Evolutionary conservation across 2,329 filamentous ascomycete genomes (phyloP).

Genomic region (Aspergillus unguis): DNA sequence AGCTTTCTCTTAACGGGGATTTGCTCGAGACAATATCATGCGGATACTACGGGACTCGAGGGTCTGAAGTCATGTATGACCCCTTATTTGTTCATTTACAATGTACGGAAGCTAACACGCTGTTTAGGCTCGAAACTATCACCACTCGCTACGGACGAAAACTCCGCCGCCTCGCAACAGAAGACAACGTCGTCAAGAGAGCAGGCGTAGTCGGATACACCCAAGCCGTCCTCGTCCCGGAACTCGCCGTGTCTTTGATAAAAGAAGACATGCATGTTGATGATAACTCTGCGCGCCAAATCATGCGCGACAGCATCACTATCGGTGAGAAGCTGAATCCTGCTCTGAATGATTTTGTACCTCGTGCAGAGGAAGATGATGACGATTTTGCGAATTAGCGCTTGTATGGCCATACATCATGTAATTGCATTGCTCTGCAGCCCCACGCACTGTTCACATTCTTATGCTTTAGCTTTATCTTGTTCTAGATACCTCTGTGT

Average conservation of each 20-base stretch:
- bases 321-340: constrained; percentile 68
- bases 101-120: constrained; percentile 6
- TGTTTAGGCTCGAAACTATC: constrained; percentile 53
- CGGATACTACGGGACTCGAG: constrained; percentile 80
- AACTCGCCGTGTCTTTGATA: constrained; percentile 56
- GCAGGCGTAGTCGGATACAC: constrained; percentile 67
- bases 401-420: not conserved
- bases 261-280: constrained; percentile 56
- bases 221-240: constrained; percentile 73
- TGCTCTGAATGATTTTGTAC: constrained; percentile 57
- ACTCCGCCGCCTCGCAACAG: constrained; percentile 60
- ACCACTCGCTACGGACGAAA: constrained; percentile 58
- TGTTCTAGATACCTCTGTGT: too few species aligned
- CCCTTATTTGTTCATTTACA: constrained; percentile 9
- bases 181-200: constrained; percentile 64
- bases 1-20: constrained; percentile 49
- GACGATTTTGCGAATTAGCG: not conserved
- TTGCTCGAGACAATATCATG: constrained; percentile 58
- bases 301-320: constrained; percentile 64
- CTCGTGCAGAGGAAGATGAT: constrained; percentile 15
- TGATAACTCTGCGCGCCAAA: constrained; percentile 47
- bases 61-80: constrained; percentile 64
- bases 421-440: not conserved
- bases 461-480: too few species aligned
- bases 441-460: too few species aligned